Percentiles rank a stretch among this genome's conserved stretches.
Conservation (phyloP, 108 stramenopile genomes). For the Schizochytrium sp. region DNA sequence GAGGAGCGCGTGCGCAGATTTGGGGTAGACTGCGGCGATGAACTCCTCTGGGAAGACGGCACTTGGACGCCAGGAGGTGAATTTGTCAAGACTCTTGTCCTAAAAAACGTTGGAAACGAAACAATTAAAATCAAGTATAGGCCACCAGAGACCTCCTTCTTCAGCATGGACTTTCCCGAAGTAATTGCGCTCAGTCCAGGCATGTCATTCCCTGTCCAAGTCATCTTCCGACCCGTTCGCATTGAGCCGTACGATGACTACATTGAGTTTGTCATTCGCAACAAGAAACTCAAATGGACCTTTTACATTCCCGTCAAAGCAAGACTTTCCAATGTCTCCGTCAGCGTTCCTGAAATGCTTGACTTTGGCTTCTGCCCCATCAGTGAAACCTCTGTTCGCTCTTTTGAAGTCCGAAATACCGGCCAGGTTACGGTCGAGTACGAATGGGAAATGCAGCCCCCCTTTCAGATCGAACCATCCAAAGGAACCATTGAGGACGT, state of each 20-base stretch:
- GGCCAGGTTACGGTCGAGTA: constrained; percentile 50
- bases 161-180: constrained; percentile 53
- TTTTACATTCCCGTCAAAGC: constrained; percentile 55
- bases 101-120: constrained; percentile 44
- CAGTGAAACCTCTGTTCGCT: constrained; percentile 18
- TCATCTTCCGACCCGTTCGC: constrained; percentile 48
- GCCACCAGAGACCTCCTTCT: constrained; percentile 48
- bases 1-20: background rate
- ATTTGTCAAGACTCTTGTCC: constrained; percentile 44
- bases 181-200: constrained; percentile 41
- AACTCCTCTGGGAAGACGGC: constrained; percentile 25
- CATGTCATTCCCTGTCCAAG: constrained; percentile 35
- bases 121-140: constrained; percentile 56
- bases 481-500: constrained; percentile 33
- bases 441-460: constrained; percentile 41
- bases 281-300: constrained; percentile 27
- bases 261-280: constrained; percentile 43
- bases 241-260: constrained; percentile 47
- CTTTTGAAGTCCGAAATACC: constrained; percentile 33
- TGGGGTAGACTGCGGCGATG: constrained; percentile 26
- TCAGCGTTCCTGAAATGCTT: constrained; percentile 26
- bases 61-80: constrained; percentile 54
- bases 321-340: constrained; percentile 30
- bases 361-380: constrained; percentile 47
- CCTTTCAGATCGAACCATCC: constrained; percentile 40